Conservation (phyloP, 768 basidiomycete species). For the Lactarius trivialis region DNA sequence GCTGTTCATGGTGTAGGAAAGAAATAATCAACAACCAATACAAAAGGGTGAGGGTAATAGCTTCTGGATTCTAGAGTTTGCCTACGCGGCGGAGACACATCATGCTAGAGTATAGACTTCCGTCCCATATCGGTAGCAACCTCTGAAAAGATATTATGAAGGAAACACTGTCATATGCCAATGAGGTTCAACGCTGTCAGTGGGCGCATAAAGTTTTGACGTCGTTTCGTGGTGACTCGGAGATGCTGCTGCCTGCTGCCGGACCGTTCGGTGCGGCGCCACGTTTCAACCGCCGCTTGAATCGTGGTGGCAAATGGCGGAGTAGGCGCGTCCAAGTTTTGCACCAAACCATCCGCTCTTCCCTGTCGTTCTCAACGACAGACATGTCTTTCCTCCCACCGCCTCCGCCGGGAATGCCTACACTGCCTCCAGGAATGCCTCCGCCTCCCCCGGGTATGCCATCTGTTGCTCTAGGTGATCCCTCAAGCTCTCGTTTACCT, state of each 20-base stretch:
- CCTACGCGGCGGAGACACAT: neutral
- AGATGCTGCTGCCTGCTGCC: no score
- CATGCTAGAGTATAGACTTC: neutral
- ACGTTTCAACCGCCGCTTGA: conserved; percentile 9
- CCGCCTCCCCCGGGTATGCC: conserved; percentile 31
- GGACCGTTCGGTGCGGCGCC: neutral
- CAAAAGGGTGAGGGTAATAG: neutral
- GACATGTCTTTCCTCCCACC: conserved; percentile 27
- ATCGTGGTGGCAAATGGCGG: conserved; percentile 12
- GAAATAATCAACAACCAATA: neutral
- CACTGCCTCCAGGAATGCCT: conserved; percentile 27
- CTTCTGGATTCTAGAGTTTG: neutral
- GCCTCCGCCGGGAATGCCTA: conserved; percentile 34
- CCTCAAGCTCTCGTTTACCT: conserved; percentile 41
- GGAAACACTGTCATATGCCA: neutral
- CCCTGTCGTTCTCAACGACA: conserved; percentile 17
- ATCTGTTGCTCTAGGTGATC: conserved; percentile 25
- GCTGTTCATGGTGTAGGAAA: neutral
- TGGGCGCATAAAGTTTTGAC: neutral
- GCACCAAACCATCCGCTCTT: neutral
- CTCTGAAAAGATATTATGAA: neutral
- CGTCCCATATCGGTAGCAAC: neutral
- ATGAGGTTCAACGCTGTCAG: neutral
- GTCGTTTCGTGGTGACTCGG: no score
- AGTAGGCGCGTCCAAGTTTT: conserved; percentile 7